Percentiles rank a stretch among this genome's conserved stretches.
These are phyloP conservation scores for Phanerochaete sordida DNA, from an alignment of 768 basidiomycete species.

Conservation along the genomic window DNA sequence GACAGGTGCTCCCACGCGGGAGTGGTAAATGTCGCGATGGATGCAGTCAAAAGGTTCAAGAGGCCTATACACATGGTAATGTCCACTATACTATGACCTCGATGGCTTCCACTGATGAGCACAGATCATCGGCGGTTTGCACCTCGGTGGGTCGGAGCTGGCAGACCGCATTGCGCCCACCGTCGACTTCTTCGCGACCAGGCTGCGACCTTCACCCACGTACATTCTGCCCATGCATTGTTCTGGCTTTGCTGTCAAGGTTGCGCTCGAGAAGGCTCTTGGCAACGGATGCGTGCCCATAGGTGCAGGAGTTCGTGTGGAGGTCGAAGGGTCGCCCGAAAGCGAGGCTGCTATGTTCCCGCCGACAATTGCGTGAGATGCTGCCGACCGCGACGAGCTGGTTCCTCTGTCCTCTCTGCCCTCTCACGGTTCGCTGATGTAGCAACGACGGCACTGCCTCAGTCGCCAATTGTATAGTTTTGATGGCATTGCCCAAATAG, in stretches of 20 bases:
- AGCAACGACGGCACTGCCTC: no score
- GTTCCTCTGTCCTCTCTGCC: no score
- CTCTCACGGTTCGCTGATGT: no score
- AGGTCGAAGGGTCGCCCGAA: constrained; percentile 46
- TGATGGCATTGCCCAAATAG: background rate
- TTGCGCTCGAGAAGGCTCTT: constrained; percentile 63
- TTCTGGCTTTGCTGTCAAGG: constrained; percentile 70
- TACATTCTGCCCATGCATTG: constrained; percentile 86
- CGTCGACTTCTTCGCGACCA: constrained; percentile 62
- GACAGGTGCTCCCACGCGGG: constrained; percentile 72
- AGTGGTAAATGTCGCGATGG: constrained; percentile 77
- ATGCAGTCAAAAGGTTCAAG: constrained; percentile 57
- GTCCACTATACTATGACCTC: background rate
- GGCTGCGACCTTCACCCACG: constrained; percentile 57
- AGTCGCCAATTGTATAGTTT: no score
- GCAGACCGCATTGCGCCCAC: constrained; percentile 63
- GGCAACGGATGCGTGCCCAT: constrained; percentile 78
- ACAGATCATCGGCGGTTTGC: constrained; percentile 77
- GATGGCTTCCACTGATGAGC: background rate
- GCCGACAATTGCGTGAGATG: no score
- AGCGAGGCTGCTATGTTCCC: constrained; percentile 32
- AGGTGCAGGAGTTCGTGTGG: constrained; percentile 67
- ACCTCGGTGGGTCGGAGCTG: constrained; percentile 73
- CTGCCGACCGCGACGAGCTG: no score
- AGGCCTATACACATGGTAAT: constrained; percentile 75